phyloP scores from a whole-genome alignment of 83 land plant genomes.

The Diphasiastrum complanatum region DNA sequence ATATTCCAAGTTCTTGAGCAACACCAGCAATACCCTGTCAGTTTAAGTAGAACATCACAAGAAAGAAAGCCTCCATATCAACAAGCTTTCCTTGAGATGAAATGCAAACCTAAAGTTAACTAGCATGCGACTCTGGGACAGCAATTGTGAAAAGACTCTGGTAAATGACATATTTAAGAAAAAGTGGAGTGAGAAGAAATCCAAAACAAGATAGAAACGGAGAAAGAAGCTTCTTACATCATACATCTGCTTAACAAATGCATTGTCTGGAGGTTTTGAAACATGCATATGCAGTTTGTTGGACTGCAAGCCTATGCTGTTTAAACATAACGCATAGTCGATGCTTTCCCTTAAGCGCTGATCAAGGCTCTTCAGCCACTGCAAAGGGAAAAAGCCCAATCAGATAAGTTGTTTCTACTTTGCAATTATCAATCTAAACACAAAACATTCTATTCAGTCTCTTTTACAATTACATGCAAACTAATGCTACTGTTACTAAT shows the following conservation, averaged over 20 bases:
- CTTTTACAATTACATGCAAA: too few relatives aligned
- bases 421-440: too few relatives aligned
- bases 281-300: constrained; percentile 81
- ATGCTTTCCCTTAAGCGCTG: constrained; percentile 92
- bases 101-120: not conserved
- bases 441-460: too few relatives aligned
- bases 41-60: not conserved
- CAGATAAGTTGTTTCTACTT: not conserved
- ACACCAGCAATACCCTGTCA: constrained; percentile 70
- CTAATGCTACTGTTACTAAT: too few relatives aligned
- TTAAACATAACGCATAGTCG: constrained; percentile 95
- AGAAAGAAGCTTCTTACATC: constrained; percentile 47
- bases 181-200: too few relatives aligned
- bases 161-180: too few relatives aligned
- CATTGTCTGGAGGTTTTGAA: constrained; percentile 97
- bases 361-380: constrained; percentile 95
- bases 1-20: constrained; percentile 60
- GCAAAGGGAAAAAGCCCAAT: constrained; percentile 14
- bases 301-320: constrained; percentile 68
- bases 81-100: not conserved
- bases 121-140: too few relatives aligned
- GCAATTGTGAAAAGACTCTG: too few relatives aligned
- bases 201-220: too few relatives aligned
- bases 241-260: constrained; percentile 71
- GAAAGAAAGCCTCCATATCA: too few relatives aligned